Percentiles rank a stretch among this genome's conserved stretches.
These are phyloP conservation scores for Pythium sp. DNA, from an alignment of 352 stramenopile species.

Conservation along the genomic window DNA sequence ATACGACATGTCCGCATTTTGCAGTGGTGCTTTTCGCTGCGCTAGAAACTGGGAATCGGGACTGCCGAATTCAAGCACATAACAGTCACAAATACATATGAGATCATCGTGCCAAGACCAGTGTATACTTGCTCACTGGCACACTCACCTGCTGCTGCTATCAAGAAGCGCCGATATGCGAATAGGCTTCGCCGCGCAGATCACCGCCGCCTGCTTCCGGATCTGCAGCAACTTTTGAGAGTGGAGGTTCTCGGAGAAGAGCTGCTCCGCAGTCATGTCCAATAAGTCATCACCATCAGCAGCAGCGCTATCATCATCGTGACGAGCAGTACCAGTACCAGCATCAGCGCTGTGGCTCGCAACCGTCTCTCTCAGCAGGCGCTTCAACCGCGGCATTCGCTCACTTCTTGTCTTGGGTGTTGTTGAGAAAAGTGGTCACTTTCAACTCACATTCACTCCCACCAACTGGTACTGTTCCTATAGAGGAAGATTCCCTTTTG, in stretches of 20 bases:
- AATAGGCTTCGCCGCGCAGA: conserved; percentile 31
- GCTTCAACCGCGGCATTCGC: conserved; percentile 44
- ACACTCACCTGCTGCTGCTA: conserved; percentile 13
- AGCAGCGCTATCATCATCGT: background rate
- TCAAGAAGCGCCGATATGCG: conserved; percentile 28
- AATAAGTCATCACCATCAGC: background rate
- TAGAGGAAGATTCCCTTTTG: conserved; percentile 8
- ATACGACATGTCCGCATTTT: conserved; percentile 3
- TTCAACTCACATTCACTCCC: background rate
- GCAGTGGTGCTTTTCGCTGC: background rate
- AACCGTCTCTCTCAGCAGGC: conserved; percentile 17
- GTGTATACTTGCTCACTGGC: background rate
- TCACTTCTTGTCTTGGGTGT: background rate
- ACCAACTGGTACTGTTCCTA: background rate
- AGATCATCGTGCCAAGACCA: background rate
- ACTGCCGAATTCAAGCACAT: background rate
- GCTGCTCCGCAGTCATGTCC: conserved; percentile 36
- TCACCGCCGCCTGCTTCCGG: conserved; percentile 32
- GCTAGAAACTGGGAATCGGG: background rate
- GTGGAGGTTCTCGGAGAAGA: conserved; percentile 57
- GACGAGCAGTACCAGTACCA: background rate
- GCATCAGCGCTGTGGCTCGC: background rate
- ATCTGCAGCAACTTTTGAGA: conserved; percentile 17
- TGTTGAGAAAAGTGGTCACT: background rate
- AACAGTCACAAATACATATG: too few species aligned